Base-by-base conservation (phyloP, 2,329 filamentous ascomycete species). In the Trichoderma brevicompactum region DNA sequence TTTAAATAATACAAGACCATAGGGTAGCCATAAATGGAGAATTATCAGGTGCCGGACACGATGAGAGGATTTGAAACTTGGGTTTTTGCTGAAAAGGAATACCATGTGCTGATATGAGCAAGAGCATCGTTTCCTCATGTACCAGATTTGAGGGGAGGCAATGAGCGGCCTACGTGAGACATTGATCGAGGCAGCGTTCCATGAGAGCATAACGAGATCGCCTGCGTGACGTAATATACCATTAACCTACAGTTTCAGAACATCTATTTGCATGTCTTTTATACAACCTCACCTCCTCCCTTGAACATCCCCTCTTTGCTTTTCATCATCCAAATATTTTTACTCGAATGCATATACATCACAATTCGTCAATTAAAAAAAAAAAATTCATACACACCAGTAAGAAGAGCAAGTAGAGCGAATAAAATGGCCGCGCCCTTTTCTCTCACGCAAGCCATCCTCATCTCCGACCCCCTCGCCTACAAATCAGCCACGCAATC, bases 401-500 rank as follows among this genome's bases (percentile, higher is more conserved):
- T 38, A 8, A 38, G 36, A 38, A 38, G 23, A 28, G 23, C 36
- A 38, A 7, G 36, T 6, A 7, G 36, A 6, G 10, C 3, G 6
- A 38, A 38, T 7, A 36, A 2, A 46, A 63, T 63, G 60, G 1
- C 60, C 5, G 3, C 4, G 9, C 8, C 40, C 40, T 75, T 71
- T 65, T 79, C 85, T 5, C 77, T 91, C 53, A 89, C 87, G 1
- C 75, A 78, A 60, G 80, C 87, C 71, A 84, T 91, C 49, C 81
- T 87, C 67, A 73, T 78, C 50, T 80, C 79, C 61, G 80, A 82
- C 72, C 73, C 78, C 2, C 71, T 75, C 4, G 77, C 79, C 53
- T 85, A 85, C 74, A 77, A 75, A 3, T 75, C 77, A 34, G 88
- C 89, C 10, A 92, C 89, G 0, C 87, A 89, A 66, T 83, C 87